A percentile compares a stretch with the other conserved stretches of the same genome.
Conservation (phyloP, 2,329 filamentous ascomycete genomes). For the Fusarium sp. region DNA sequence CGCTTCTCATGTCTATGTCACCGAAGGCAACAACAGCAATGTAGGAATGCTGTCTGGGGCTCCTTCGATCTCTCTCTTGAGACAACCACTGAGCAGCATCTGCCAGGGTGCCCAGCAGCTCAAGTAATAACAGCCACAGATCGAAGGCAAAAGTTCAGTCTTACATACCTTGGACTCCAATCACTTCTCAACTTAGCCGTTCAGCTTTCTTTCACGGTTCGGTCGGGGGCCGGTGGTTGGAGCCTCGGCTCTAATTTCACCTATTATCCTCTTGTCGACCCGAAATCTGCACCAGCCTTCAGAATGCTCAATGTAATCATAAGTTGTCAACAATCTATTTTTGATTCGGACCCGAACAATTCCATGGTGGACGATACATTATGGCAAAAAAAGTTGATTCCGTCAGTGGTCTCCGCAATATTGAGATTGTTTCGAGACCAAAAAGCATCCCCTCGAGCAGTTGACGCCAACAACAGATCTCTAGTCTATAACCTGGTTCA, state of each 20-base stretch:
- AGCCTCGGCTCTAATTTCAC: not conserved
- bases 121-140: rapidly evolving
- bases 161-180: rapidly evolving
- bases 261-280: not conserved
- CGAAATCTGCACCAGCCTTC: not conserved
- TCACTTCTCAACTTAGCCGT: not conserved
- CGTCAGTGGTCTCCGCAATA: not conserved
- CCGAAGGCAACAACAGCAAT: rapidly evolving
- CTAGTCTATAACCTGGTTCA: rapidly evolving
- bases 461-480: rapidly evolving
- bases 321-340: rapidly evolving
- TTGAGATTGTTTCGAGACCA: not conserved
- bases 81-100: rapidly evolving
- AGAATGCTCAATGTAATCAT: not conserved
- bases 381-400: not conserved
- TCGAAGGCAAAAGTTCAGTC: rapidly evolving
- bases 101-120: rapidly evolving
- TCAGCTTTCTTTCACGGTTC: not conserved
- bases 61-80: rapidly evolving
- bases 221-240: not conserved
- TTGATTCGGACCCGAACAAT: rapidly evolving
- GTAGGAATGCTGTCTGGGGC: rapidly evolving
- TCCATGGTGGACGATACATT: rapidly evolving
- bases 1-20: not conserved
- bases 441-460: not conserved